Evolutionary conservation across 345 rosid genomes (phyloP).

Genomic region (Hibiscus trionum): DNA sequence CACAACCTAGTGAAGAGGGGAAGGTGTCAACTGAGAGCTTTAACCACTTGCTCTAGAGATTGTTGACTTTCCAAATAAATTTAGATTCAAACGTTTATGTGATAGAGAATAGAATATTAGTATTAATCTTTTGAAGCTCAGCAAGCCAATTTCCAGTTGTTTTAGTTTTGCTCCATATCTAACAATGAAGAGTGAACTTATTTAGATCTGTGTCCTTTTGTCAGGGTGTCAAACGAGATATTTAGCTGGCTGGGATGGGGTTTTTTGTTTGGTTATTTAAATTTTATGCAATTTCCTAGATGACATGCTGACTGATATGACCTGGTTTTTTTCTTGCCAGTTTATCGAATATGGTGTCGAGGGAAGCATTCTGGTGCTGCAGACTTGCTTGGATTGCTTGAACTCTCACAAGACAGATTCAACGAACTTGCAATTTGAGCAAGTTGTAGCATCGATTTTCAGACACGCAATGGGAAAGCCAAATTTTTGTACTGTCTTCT

Average conservation of each 20-base stretch:
- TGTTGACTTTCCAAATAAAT: not conserved
- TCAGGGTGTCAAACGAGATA: not conserved
- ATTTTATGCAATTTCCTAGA: not conserved
- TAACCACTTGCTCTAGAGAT: no score
- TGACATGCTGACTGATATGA: not conserved
- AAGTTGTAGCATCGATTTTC: conserved; percentile 39
- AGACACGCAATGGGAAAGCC: conserved; percentile 47
- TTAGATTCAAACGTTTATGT: not conserved
- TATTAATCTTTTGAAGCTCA: not conserved
- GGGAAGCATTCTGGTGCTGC: conserved; percentile 50
- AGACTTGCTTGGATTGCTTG: conserved; percentile 54
- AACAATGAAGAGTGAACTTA: not conserved
- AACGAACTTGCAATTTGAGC: conserved; percentile 37
- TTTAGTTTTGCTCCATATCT: not conserved
- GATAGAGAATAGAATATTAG: no score
- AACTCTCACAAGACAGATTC: conserved; percentile 32
- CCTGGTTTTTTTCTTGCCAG: conserved; percentile 25
- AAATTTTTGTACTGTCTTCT: conserved; percentile 54
- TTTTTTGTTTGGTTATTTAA: not conserved
- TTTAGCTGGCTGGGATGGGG: not conserved
- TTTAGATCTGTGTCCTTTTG: not conserved
- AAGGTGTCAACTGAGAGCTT: no score
- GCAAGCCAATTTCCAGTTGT: not conserved
- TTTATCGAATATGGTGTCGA: conserved; percentile 56
- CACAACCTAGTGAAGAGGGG: no score